Evolutionary conservation across 2,329 filamentous ascomycete species (phyloP).

Genomic region (Alternaria gaisen): DNA sequence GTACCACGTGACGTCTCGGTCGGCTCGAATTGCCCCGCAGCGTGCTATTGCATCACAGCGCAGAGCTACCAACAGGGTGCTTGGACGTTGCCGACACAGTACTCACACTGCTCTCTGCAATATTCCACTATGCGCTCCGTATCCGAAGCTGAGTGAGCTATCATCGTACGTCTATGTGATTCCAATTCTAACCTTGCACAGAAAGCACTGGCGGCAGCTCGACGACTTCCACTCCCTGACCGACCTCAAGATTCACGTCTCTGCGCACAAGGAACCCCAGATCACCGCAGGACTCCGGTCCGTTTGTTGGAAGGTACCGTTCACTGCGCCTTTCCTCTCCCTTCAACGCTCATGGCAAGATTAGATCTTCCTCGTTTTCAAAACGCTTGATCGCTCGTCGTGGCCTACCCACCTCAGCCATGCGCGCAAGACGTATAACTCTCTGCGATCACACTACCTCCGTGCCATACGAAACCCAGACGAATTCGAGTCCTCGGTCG

Average conservation of each 20-base stretch:
- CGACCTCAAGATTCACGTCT: conserved; percentile 49
- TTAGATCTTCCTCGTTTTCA: conserved; percentile 83
- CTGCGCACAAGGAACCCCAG: conserved; percentile 46
- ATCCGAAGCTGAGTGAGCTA: conserved; percentile 45
- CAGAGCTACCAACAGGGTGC: conserved; percentile 47
- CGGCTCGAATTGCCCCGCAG: conserved; percentile 28
- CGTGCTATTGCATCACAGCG: conserved; percentile 26
- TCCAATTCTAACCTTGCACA: conserved; percentile 28
- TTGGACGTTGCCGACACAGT: conserved; percentile 19
- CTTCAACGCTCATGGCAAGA: conserved; percentile 1
- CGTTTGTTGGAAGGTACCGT: conserved; percentile 84
- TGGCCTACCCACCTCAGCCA: conserved; percentile 75
- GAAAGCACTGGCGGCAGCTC: conserved; percentile 49
- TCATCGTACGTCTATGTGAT: neutral
- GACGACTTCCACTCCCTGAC: conserved; percentile 50
- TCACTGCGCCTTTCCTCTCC: neutral
- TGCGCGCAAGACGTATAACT: conserved; percentile 76
- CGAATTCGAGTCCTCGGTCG: conserved; percentile 75
- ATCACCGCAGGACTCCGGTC: conserved; percentile 76
- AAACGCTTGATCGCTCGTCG: conserved; percentile 67
- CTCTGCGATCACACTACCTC: conserved; percentile 76
- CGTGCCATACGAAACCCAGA: conserved; percentile 86
- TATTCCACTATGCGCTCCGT: conserved; percentile 42
- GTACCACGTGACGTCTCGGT: conserved; percentile 20
- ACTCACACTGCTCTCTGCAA: conserved; percentile 16